A percentile compares a stretch with the other conserved stretches of the same genome.
Evolutionary conservation across 768 basidiomycete genomes (phyloP).

Genomic region (Serendipita sp.): DNA sequence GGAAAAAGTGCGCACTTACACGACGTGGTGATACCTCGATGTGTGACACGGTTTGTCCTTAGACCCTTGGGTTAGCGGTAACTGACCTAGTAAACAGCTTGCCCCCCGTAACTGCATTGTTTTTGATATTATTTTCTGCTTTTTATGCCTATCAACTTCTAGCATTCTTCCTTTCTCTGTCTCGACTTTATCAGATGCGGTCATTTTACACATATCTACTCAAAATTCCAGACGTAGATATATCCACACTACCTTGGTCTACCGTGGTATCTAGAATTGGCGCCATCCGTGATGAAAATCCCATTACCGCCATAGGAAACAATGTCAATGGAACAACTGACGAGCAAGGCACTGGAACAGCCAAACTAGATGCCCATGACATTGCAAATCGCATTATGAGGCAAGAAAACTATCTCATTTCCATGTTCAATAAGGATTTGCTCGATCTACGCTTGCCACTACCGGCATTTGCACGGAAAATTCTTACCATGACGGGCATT

Average conservation of each 20-base stretch:
- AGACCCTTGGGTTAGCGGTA: not conserved
- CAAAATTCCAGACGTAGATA: conserved; percentile 92
- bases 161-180: conserved; percentile 55
- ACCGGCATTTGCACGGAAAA: conserved; percentile 36
- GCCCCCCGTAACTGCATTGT: conserved; percentile 67
- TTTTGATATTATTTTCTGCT: conserved; percentile 67
- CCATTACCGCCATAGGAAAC: conserved; percentile 63
- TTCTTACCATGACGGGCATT: conserved; percentile 24
- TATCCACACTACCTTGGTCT: conserved; percentile 94
- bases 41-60: conserved; percentile 57
- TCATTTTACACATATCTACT: conserved; percentile 90
- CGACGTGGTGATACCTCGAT: conserved; percentile 67
- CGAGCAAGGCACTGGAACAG: conserved; percentile 45
- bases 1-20: conserved; percentile 30
- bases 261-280: conserved; percentile 84
- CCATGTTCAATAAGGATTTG: conserved; percentile 91
- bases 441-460: conserved; percentile 76
- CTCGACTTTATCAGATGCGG: conserved; percentile 84
- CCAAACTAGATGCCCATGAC: conserved; percentile 93
- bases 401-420: conserved; percentile 96
- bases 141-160: conserved; percentile 84
- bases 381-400: conserved; percentile 95
- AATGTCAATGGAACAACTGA: conserved; percentile 33
- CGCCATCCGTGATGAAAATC: conserved; percentile 82
- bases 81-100: conserved; percentile 31